Base-by-base conservation (phyloP, 163 green algal species). In the Prototheca cutis region DNA sequence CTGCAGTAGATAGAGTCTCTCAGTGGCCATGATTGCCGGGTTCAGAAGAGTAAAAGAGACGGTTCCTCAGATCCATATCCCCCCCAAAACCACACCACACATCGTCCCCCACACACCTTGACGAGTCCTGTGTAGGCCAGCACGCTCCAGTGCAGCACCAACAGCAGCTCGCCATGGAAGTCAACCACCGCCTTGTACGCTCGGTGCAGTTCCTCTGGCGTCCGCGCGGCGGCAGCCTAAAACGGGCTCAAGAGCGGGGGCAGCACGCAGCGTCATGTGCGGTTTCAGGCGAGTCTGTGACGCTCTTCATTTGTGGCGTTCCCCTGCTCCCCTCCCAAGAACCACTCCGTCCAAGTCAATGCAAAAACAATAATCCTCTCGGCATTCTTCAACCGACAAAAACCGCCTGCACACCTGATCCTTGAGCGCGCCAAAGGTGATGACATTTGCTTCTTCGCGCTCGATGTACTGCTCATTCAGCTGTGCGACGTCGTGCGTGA, bases 131-230 rank as follows among this genome's bases (percentile, higher is more conserved):
- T 84, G 69, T 91, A 94, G 34, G 86, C 87, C 25, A 90, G 71
- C 48, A 90, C 73, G 63, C 53, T 76, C 86, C 87, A 95, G 63
- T 95, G 83, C 45, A 93, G 61, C 40, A 93, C 68, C 73, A 94
- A 72, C 55, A 94, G 63, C 55, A 91, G 72, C 67, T 93, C 70
- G 33, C 86, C 74, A 53, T 93, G 85, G 45, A 90, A 83, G 55
- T 92, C 75, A 17, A 90, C 80, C 4, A 61, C 23, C 4, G 55
- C 27, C 19, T 10, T 24, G 63, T 69, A 66, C 24, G 48, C 54
- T 1, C 25, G 30, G 13, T 32, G 52, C 49, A 57, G 48, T 49
- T 65, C 34, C 25, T 49, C 48, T 17, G 6, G 27, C 5, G 36
- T 23, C 6, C 28, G 24, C 6, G 56, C 56, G 19, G 36, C 36